Conservation (phyloP, 495 filamentous ascomycete species). For the Tetracladium setigerum region DNA sequence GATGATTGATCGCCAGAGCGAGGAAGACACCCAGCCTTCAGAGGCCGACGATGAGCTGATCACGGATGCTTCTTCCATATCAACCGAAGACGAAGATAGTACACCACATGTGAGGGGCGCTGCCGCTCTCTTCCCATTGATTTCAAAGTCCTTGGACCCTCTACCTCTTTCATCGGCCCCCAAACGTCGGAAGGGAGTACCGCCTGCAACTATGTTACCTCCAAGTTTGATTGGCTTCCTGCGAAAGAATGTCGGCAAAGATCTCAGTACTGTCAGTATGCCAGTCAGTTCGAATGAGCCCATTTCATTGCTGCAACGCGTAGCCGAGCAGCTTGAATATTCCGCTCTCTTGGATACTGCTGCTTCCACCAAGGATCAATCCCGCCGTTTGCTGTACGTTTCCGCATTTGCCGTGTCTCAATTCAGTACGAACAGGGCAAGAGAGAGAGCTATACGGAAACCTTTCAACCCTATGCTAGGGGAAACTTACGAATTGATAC, state of each 20-base stretch:
- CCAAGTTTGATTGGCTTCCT: conserved; percentile 90
- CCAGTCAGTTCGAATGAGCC: conserved; percentile 96
- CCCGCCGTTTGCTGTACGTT: conserved; percentile 72
- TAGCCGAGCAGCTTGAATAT: conserved; percentile 87
- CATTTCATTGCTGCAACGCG: conserved; percentile 75
- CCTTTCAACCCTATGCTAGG: conserved; percentile 97
- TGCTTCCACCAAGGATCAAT: conserved; percentile 42
- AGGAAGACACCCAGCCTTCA: conserved; percentile 46
- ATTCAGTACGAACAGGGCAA: conserved; percentile 70
- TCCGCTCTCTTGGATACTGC: conserved; percentile 74
- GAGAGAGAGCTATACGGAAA: conserved; percentile 89
- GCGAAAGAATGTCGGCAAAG: conserved; percentile 96
- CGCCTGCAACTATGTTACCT: conserved; percentile 63
- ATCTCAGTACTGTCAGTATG: conserved; percentile 93
- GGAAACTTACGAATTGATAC: conserved; percentile 89
- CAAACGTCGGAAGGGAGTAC: conserved; percentile 61
- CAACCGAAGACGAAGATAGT: conserved; percentile 45
- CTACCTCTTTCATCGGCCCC: conserved; percentile 61
- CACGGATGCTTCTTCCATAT: conserved; percentile 53
- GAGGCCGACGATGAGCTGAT: conserved; percentile 50
- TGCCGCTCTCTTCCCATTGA: conserved; percentile 57
- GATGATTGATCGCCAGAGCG: conserved; percentile 59
- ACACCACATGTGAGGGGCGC: conserved; percentile 33
- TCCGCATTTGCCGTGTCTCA: conserved; percentile 84
- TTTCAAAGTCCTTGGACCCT: conserved; percentile 67